phyloP scores from a whole-genome alignment of 164 flowering plant species.

The Tetracentron sinense region DNA sequence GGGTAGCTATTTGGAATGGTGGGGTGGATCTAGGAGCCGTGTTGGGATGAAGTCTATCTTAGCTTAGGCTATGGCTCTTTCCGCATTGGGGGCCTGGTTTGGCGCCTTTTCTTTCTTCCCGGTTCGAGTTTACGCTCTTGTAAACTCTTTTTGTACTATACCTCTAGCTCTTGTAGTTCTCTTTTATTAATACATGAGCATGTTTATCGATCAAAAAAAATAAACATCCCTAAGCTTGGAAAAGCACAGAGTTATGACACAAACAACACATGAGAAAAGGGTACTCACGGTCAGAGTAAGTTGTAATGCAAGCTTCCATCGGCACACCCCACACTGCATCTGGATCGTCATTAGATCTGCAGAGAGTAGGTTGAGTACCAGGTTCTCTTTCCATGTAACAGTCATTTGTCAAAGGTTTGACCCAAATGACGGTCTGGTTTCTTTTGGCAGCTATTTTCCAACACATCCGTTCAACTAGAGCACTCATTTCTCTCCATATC shows the following conservation, averaged over 20 bases:
- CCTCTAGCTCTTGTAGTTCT: no score
- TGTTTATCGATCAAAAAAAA: no score
- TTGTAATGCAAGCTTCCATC: constrained; percentile 87
- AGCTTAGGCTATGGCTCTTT: no score
- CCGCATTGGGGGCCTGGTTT: no score
- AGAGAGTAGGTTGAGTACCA: constrained; percentile 79
- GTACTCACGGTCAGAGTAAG: constrained; percentile 81
- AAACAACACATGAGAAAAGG: background rate
- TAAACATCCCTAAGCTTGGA: no score
- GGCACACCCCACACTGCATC: constrained; percentile 68
- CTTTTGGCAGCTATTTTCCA: constrained; percentile 76
- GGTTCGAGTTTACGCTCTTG: no score
- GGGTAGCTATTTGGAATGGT: no score
- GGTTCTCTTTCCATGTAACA: constrained; percentile 84
- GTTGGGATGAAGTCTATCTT: no score
- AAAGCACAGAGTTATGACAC: background rate
- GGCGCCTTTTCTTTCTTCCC: no score
- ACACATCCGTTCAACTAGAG: constrained; percentile 85
- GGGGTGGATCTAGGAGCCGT: no score
- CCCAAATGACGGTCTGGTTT: constrained; percentile 91
- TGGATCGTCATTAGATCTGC: constrained; percentile 77
- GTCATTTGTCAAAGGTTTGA: constrained; percentile 75
- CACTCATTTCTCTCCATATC: constrained; percentile 88
- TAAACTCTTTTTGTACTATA: no score
- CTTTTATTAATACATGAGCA: no score